Evolutionary conservation across 2,329 filamentous ascomycete species (phyloP).

Genomic region (Phaeosphaeria sp.): DNA sequence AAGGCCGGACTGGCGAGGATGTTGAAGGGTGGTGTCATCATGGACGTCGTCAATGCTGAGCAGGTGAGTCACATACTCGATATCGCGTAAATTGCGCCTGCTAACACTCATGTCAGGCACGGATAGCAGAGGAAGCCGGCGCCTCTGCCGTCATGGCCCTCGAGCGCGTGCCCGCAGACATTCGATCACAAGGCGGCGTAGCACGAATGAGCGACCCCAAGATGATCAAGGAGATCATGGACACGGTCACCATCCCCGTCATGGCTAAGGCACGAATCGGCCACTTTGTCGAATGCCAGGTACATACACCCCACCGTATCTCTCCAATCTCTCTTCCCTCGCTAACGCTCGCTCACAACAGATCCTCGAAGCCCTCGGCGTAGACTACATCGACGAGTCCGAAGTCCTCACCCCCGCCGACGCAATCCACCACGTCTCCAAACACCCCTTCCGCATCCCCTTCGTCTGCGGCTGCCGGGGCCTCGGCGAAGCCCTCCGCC

Average conservation of each 20-base stretch:
- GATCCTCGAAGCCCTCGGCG: slow-evolving; percentile 92
- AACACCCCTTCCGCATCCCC: slow-evolving; percentile 79
- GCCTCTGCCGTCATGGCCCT: slow-evolving; percentile 98
- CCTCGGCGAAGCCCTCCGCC: slow-evolving; percentile 88
- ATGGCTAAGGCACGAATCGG: slow-evolving; percentile 99
- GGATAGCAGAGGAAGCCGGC: slow-evolving; percentile 96
- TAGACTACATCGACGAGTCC: slow-evolving; percentile 98
- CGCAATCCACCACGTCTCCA: slow-evolving; percentile 88
- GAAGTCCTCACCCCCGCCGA: slow-evolving; percentile 98
- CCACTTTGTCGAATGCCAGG: slow-evolving; percentile 96
- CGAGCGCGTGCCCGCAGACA: slow-evolving; percentile 96
- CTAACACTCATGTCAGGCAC: slow-evolving; percentile 64
- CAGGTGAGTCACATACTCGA: slow-evolving; percentile 60
- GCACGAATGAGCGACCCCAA: slow-evolving; percentile 95
- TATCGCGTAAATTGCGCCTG: neutral
- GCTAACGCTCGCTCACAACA: slow-evolving; percentile 41
- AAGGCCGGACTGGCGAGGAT: slow-evolving; percentile 97
- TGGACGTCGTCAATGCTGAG: slow-evolving; percentile 95
- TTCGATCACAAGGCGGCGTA: slow-evolving; percentile 89
- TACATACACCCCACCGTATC: slow-evolving; percentile 38
- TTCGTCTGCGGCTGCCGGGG: slow-evolving; percentile 98
- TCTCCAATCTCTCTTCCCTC: neutral
- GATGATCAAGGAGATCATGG: slow-evolving; percentile 96
- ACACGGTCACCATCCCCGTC: slow-evolving; percentile 92
- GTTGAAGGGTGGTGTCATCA: slow-evolving; percentile 99